Evolutionary conservation across 2,329 filamentous ascomycete genomes (phyloP), one percentile per base, ranked within the genome.

Genomic region (Raffaelea albimanens): DNA sequence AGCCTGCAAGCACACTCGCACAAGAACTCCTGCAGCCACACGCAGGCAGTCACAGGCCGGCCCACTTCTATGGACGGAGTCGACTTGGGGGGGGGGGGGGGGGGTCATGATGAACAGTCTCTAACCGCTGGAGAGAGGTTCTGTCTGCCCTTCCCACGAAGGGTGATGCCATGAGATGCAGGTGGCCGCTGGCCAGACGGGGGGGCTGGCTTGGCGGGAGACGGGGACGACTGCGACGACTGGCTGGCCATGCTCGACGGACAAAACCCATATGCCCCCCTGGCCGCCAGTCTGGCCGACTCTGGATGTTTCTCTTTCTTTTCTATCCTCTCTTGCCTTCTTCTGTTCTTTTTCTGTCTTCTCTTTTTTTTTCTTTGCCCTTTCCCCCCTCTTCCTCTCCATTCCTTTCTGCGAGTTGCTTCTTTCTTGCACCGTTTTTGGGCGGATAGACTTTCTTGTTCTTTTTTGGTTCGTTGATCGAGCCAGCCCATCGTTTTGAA

Each of bases 371-470:
- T 54, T 57, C 51, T 54, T 31, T 20, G n/a, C 19, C 45, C 45
- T 21, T 21, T 41, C 45, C 31, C 44, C 44, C 31, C 34, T 20
- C 36, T 47, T 48, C 45, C 43, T 49, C 18, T 19, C 33, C 19
- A 22, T 46, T 29, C 40, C 45, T 43, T 38, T 38, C 18, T 19
- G 50, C 53, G 46, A 59, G 60, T 38, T 19, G 34, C 18, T 53
- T 56, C 53, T 61, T 55, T 60, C 58, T 55, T 55, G 58, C 58
- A 59, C 55, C 57, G 53, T 57, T 58, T 41, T 43, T 41, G 10
- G 21, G 9, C 36, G n/a, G 19, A 9, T 47, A 25, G 9, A 36
- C 22, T 43, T 18, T 13, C 21, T 19, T 5, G 20, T 25, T 5
- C 25, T 20, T 39, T 21, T 43, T 31, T 29, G 22, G 22, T 19